phyloP scores from a whole-genome alignment of 371 early-diverging fungal genomes.

The Dichotomocladium elegans region DNA sequence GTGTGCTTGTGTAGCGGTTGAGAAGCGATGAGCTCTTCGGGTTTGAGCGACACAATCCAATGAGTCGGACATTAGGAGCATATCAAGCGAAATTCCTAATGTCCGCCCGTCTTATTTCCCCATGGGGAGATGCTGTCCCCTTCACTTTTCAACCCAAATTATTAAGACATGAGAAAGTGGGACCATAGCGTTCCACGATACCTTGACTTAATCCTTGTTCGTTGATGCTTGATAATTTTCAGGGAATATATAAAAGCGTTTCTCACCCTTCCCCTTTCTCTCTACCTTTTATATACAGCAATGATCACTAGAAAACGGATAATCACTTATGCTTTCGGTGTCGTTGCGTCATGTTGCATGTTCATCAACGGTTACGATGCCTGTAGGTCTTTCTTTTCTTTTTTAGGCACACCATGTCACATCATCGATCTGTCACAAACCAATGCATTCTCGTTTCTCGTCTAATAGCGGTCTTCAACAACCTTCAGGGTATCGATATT shows the following conservation, averaged over 20 bases:
- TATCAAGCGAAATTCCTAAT: slow-evolving; percentile 1
- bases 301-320: slow-evolving; percentile 16
- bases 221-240: too few species aligned
- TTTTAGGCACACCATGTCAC: neutral
- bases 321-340: slow-evolving; percentile 12
- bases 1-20: too few species aligned
- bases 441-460: too few species aligned
- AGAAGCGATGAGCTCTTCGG: neutral
- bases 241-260: too few species aligned
- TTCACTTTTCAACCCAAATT: too few species aligned
- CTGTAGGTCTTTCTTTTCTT: slow-evolving; percentile 5
- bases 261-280: neutral
- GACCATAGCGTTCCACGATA: too few species aligned
- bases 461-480: slow-evolving; percentile 25
- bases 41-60: neutral
- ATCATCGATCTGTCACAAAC: neutral
- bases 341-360: slow-evolving; percentile 19
- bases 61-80: slow-evolving; percentile 8
- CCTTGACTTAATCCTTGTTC: too few species aligned
- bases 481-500: slow-evolving; percentile 14
- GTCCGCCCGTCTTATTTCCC: slow-evolving; percentile 5
- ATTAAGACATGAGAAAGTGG: too few species aligned
- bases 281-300: neutral
- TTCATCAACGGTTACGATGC: slow-evolving; percentile 30
- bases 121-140: slow-evolving; percentile 5